Evolutionary conservation across 1,284 basidiomycete genomes (phyloP).

Genomic region (Trametes hirsuta): DNA sequence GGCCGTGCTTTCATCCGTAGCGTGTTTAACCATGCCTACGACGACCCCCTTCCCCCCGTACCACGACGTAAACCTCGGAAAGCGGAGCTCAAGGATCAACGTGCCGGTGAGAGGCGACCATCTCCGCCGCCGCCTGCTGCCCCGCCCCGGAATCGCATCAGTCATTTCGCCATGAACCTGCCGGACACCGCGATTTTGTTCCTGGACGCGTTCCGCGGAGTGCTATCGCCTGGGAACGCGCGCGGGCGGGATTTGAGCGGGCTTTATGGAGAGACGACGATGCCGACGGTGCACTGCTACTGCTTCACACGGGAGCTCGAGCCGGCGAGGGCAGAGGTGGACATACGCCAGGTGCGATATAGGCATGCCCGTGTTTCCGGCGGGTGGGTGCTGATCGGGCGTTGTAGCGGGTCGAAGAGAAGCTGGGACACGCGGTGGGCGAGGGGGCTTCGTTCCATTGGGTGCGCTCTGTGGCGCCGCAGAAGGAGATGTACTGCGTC

Average conservation of each 20-base stretch:
- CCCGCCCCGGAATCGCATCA: slow-evolving; percentile 57
- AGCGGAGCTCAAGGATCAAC: slow-evolving; percentile 40
- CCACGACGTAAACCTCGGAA: slow-evolving; percentile 52
- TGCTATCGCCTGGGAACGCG: slow-evolving; percentile 49
- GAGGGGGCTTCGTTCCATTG: slow-evolving; percentile 67
- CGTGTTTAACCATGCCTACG: slow-evolving; percentile 56
- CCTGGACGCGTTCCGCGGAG: slow-evolving; percentile 85
- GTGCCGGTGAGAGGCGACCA: neutral
- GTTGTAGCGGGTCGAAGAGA: slow-evolving; percentile 72
- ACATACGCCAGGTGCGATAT: slow-evolving; percentile 77
- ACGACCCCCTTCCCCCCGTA: slow-evolving; percentile 66
- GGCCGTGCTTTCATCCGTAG: slow-evolving; percentile 82
- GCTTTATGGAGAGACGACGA: slow-evolving; percentile 49
- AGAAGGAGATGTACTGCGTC: slow-evolving; percentile 99
- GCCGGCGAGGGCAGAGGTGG: slow-evolving; percentile 61
- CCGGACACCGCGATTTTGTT: slow-evolving; percentile 92
- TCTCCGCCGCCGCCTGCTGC: slow-evolving; percentile 18
- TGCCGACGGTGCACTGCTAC: slow-evolving; percentile 95
- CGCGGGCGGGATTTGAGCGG: slow-evolving; percentile 41
- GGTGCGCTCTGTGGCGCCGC: slow-evolving; percentile 94
- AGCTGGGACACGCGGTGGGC: slow-evolving; percentile 61
- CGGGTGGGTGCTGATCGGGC: slow-evolving; percentile 11
- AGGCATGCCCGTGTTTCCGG: slow-evolving; percentile 6
- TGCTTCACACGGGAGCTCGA: slow-evolving; percentile 95
- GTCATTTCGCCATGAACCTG: slow-evolving; percentile 97